Evolutionary conservation across 768 basidiomycete species (phyloP).

Genomic region (Udeniomyces megalosporus): DNA sequence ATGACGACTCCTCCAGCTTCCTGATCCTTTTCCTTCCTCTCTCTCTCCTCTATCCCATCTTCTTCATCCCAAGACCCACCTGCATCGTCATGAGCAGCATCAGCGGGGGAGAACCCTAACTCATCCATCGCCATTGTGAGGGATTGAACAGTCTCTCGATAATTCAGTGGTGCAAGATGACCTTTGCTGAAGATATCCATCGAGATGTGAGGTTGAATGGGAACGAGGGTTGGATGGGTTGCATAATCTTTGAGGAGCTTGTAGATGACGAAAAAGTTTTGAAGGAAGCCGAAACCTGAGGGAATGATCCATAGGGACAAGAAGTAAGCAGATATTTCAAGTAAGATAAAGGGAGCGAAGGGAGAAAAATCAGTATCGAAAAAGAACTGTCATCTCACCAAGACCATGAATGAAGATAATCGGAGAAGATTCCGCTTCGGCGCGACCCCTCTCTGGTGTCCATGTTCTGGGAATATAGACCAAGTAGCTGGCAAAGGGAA

Average conservation of each 20-base stretch:
- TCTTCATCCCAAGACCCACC: too few relatives aligned
- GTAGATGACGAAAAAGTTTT: slow-evolving; percentile 40
- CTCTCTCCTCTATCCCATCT: too few relatives aligned
- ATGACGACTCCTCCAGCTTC: slow-evolving; percentile 45
- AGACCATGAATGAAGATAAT: slow-evolving; percentile 78
- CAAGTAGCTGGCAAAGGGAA: slow-evolving; percentile 42
- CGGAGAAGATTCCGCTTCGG: slow-evolving; percentile 35
- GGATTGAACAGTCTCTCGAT: slow-evolving; percentile 42
- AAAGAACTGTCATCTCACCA: slow-evolving; percentile 38
- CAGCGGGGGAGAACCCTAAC: slow-evolving; percentile 56
- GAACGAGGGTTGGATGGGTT: slow-evolving; percentile 58
- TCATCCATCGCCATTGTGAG: slow-evolving; percentile 41
- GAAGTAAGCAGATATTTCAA: slow-evolving; percentile 27
- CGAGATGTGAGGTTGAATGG: slow-evolving; percentile 69
- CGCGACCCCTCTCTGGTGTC: slow-evolving; percentile 41
- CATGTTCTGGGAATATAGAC: slow-evolving; percentile 53
- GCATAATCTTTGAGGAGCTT: slow-evolving; percentile 32
- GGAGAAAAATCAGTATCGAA: neutral
- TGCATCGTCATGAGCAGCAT: too few relatives aligned
- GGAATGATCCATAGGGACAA: too few relatives aligned
- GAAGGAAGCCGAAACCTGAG: slow-evolving; percentile 27
- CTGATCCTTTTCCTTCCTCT: slow-evolving; percentile 21
- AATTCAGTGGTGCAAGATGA: slow-evolving; percentile 55
- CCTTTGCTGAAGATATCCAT: slow-evolving; percentile 40
- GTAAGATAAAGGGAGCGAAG: neutral